A percentile compares a stretch with the other conserved stretches of the same genome.
phyloP scores from a whole-genome alignment of 163 green algal genomes.

The Coccomyxa subellipsoidea region DNA sequence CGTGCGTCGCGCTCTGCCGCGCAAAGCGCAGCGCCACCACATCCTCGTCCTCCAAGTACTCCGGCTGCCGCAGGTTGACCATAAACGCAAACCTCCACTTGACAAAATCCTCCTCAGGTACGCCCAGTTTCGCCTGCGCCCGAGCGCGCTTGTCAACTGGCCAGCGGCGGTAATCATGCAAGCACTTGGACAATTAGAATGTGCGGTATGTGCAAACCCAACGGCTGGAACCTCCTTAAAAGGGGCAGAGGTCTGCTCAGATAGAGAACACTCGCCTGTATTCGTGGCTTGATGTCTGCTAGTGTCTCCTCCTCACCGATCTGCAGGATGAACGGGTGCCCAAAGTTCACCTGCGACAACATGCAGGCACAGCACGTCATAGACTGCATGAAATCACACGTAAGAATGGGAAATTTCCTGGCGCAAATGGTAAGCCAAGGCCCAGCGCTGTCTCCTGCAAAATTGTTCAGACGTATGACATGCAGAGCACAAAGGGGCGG shows the following conservation, averaged over 20 bases:
- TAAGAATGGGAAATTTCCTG: background rate
- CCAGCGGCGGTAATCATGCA: too few relatives aligned
- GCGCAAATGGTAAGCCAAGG: too few relatives aligned
- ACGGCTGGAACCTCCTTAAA: background rate
- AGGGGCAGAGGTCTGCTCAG: background rate
- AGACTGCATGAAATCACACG: background rate
- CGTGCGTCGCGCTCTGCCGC: constrained; percentile 3
- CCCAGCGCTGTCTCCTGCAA: too few relatives aligned
- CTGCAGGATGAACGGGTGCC: constrained; percentile 84
- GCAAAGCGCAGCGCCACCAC: constrained; percentile 20
- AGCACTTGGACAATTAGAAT: too few relatives aligned
- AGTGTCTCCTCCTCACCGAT: constrained; percentile 73
- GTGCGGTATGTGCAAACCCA: too few relatives aligned
- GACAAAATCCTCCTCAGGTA: constrained; percentile 73
- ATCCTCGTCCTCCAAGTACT: constrained; percentile 27
- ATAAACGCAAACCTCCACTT: constrained; percentile 58
- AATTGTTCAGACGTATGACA: too few relatives aligned
- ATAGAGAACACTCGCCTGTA: constrained; percentile 42
- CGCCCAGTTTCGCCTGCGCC: constrained; percentile 58
- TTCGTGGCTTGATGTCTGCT: constrained; percentile 50
- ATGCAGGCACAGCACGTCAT: background rate
- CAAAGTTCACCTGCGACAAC: constrained; percentile 26
- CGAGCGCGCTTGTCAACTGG: background rate
- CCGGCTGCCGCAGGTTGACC: background rate
- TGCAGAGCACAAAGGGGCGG: too few relatives aligned